These are phyloP conservation scores for Alternaria brassicicola DNA, from an alignment of 2,329 filamentous ascomycete genomes.

Conservation along the genomic window DNA sequence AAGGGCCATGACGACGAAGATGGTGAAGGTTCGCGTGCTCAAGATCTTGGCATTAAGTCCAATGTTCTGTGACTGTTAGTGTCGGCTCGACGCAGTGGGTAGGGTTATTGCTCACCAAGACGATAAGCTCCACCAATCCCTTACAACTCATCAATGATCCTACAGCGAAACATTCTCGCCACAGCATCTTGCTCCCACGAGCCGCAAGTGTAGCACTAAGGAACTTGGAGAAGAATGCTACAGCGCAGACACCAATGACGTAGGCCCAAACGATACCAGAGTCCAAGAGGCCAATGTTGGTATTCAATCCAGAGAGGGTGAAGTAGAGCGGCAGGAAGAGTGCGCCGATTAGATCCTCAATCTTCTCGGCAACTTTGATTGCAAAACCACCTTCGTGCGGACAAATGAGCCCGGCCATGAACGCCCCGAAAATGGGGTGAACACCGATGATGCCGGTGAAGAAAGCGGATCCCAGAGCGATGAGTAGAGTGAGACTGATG, in stretches of 20 bases:
- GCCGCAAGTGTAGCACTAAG: constrained; percentile 81
- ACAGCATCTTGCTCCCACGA: constrained; percentile 75
- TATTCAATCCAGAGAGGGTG: constrained; percentile 86
- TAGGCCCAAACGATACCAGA: constrained; percentile 87
- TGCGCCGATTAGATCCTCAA: constrained; percentile 86
- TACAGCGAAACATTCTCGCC: constrained; percentile 88
- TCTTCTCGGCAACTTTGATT: constrained; percentile 89
- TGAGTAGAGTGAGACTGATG: constrained; percentile 79
- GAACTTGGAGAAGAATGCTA: constrained; percentile 87
- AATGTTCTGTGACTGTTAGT: constrained; percentile 65
- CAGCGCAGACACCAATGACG: constrained; percentile 78
- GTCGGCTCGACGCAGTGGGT: background rate
- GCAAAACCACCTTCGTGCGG: constrained; percentile 89
- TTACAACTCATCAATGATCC: constrained; percentile 96
- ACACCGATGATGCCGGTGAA: constrained; percentile 91
- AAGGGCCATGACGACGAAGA: constrained; percentile 93
- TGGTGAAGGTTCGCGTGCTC: constrained; percentile 82
- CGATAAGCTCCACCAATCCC: constrained; percentile 90
- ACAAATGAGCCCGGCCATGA: constrained; percentile 86
- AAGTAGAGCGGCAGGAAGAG: constrained; percentile 92
- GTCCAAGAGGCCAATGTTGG: constrained; percentile 82
- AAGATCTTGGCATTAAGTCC: constrained; percentile 83
- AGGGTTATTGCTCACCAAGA: constrained; percentile 68
- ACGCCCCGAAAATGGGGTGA: constrained; percentile 93
- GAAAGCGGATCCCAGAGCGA: constrained; percentile 80